phyloP scores from a whole-genome alignment of 1,284 basidiomycete species.

The Tilletia indica region DNA sequence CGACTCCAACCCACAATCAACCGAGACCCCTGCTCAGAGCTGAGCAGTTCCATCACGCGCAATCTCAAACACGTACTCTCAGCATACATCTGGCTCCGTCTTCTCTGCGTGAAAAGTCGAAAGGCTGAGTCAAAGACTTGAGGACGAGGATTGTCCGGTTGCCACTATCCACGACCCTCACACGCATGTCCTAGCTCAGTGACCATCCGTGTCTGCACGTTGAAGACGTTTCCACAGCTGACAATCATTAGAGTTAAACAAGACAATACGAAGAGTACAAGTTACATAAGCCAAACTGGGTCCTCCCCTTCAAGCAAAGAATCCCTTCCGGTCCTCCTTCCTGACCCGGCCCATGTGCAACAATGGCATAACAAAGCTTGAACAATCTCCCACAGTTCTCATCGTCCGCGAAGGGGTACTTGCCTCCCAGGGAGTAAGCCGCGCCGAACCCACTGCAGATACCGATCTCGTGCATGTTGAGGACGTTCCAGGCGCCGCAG shows the following conservation, averaged over 20 bases:
- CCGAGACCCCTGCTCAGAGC: not conserved
- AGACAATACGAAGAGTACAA: too few species aligned
- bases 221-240: too few species aligned
- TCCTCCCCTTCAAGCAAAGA: constrained; percentile 32
- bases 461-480: constrained; percentile 66
- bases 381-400: constrained; percentile 60
- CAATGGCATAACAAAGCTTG: constrained; percentile 60
- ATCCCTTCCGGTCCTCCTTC: constrained; percentile 53
- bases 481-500: constrained; percentile 58
- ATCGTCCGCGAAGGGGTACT: constrained; percentile 58
- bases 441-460: constrained; percentile 66
- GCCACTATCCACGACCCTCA: too few species aligned
- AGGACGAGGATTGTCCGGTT: too few species aligned
- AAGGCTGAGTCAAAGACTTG: too few species aligned
- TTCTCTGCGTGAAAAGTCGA: too few species aligned
- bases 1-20: constrained; percentile 3
- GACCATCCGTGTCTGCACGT: too few species aligned
- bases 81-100: too few species aligned
- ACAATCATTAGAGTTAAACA: too few species aligned
- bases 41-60: not conserved
- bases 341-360: constrained; percentile 56
- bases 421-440: constrained; percentile 64
- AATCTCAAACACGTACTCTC: not conserved
- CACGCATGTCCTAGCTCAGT: too few species aligned
- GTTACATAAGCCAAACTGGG: too few species aligned